Evolutionary conservation across 768 basidiomycete genomes (phyloP).

Genomic region (Leccinum barrowsii): DNA sequence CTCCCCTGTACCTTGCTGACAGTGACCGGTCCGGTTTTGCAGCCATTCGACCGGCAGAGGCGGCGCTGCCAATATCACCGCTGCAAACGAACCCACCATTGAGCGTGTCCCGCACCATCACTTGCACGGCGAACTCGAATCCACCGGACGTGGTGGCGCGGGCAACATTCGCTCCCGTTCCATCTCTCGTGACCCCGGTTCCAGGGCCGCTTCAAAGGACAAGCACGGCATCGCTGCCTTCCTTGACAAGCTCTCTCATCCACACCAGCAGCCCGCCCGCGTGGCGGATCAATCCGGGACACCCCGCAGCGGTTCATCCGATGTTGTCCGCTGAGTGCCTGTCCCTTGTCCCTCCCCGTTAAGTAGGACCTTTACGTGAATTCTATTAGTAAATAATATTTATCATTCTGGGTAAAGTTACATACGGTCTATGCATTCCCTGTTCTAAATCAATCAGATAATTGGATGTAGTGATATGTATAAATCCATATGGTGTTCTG

Average conservation of each 20-base stretch:
- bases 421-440: not conserved
- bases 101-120: slow-evolving; percentile 30
- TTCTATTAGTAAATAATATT: not conserved
- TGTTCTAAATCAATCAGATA: not conserved
- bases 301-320: not conserved
- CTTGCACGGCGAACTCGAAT: slow-evolving; percentile 31
- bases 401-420: not conserved
- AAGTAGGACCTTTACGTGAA: not conserved
- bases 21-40: not conserved
- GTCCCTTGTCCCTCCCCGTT: not conserved
- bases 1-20: not conserved
- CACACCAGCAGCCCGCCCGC: slow-evolving; percentile 7
- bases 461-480: not conserved
- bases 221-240: slow-evolving; percentile 30
- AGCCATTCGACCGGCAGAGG: slow-evolving; percentile 71
- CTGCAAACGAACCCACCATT: slow-evolving; percentile 33
- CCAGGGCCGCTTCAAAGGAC: slow-evolving; percentile 26
- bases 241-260: slow-evolving; percentile 29
- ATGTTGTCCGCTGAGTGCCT: not conserved
- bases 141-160: slow-evolving; percentile 56
- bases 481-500: not conserved
- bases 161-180: slow-evolving; percentile 56
- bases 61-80: slow-evolving; percentile 60
- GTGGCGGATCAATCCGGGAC: not conserved
- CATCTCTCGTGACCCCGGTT: slow-evolving; percentile 24